These are phyloP conservation scores for Eutypa lata DNA, from an alignment of 2,329 filamentous ascomycete species.

Conservation along the genomic window DNA sequence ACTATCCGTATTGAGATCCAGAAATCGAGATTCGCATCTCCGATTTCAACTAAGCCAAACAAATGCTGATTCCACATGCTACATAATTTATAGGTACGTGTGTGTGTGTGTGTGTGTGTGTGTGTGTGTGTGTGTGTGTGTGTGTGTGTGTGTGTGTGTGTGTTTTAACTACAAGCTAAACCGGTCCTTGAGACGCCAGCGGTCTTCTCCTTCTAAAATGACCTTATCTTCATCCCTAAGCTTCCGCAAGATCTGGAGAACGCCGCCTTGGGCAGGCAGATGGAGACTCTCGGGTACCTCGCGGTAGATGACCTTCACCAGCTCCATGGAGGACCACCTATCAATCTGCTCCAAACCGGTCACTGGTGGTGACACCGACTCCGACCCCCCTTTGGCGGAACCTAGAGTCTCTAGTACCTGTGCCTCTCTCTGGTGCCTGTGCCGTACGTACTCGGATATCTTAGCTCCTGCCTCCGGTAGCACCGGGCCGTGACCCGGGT, in stretches of 20 bases:
- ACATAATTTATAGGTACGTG: no score
- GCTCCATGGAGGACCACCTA: slow-evolving; percentile 69
- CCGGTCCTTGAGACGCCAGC: slow-evolving; percentile 42
- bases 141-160: no score
- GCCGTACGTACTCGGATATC: slow-evolving; percentile 78
- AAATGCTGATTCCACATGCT: no score
- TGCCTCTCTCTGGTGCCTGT: slow-evolving; percentile 74
- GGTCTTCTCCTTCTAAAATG: slow-evolving; percentile 31
- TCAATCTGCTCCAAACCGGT: no score
- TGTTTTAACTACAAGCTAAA: slow-evolving; percentile 34
- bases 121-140: no score
- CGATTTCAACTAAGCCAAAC: no score
- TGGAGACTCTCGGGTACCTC: slow-evolving; percentile 75
- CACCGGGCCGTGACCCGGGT: slow-evolving; percentile 84
- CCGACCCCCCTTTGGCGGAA: slow-evolving; percentile 31
- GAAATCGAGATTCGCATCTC: no score
- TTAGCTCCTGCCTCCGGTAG: slow-evolving; percentile 69
- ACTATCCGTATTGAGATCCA: no score
- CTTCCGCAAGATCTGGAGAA: slow-evolving; percentile 78
- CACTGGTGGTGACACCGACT: no score
- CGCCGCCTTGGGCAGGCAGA: slow-evolving; percentile 69
- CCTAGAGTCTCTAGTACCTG: slow-evolving; percentile 68
- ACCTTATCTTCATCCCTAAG: slow-evolving; percentile 72
- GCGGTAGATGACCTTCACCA: slow-evolving; percentile 85
- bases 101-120: no score